These are phyloP conservation scores for Tetraselmis striata DNA, from an alignment of 139 green algal species.

Conservation along the genomic window DNA sequence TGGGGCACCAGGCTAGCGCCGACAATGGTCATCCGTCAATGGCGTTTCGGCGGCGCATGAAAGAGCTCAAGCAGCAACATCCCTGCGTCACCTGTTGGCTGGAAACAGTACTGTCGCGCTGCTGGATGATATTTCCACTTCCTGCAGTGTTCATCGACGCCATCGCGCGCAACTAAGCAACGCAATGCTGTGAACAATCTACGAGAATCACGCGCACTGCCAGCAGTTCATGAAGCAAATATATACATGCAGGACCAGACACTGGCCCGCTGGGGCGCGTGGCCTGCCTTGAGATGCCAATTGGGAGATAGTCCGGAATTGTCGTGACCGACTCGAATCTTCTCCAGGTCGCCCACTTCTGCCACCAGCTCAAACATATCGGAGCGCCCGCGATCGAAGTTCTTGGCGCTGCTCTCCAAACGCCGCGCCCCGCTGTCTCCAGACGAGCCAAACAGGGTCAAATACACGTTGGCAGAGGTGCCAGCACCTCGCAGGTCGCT, in stretches of 20 bases:
- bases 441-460: background rate
- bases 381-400: slow-evolving; percentile 14
- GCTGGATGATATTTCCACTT: background rate
- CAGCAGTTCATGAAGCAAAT: too few species aligned
- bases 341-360: slow-evolving; percentile 39
- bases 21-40: too few species aligned
- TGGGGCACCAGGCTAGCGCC: too few species aligned
- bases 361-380: slow-evolving; percentile 36
- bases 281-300: slow-evolving; percentile 46
- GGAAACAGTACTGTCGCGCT: background rate
- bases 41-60: too few species aligned
- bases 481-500: slow-evolving; percentile 16
- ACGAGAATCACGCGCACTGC: too few species aligned
- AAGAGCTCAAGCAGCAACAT: background rate
- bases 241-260: too few species aligned
- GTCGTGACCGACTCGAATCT: slow-evolving; percentile 49
- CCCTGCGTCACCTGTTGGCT: background rate
- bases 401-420: background rate
- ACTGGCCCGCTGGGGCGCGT: too few species aligned
- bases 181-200: too few species aligned
- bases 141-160: too few species aligned
- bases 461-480: background rate
- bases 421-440: background rate
- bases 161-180: too few species aligned
- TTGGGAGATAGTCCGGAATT: slow-evolving; percentile 27